Percentiles rank a stretch among this genome's conserved stretches.
These are phyloP conservation scores for Populus tremula DNA, from an alignment of 345 rosid species.

Conservation along the genomic window DNA sequence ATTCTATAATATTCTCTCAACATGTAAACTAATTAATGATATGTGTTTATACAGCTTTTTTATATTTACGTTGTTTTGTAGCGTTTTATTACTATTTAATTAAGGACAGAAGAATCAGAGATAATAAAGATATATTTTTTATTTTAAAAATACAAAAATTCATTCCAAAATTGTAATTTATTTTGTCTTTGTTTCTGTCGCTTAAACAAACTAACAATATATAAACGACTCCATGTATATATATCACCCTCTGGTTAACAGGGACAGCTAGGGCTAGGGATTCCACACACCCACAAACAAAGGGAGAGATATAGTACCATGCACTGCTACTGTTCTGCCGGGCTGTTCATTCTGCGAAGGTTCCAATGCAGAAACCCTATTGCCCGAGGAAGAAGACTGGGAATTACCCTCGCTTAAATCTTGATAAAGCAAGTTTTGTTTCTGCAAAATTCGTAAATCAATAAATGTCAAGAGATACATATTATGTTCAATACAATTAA, in stretches of 20 bases:
- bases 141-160: no score
- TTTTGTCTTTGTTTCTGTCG: no score
- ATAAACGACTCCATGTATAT: not conserved
- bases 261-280: not conserved
- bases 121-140: no score
- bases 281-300: not conserved
- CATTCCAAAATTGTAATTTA: no score
- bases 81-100: no score
- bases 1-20: not conserved
- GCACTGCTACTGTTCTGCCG: not conserved
- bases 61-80: no score
- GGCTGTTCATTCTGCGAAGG: not conserved
- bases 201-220: no score
- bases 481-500: not conserved
- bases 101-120: no score
- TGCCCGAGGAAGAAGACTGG: not conserved
- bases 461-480: not conserved
- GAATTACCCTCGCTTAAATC: not conserved
- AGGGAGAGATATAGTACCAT: not conserved
- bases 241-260: not conserved
- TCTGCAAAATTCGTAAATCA: conserved; percentile 1
- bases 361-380: not conserved
- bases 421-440: not conserved
- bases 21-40: no score
- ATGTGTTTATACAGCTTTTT: no score